Percentiles rank a stretch among this genome's conserved stretches.
phyloP scores from a whole-genome alignment of 441 rosid species.

The Adansonia grandidieri region DNA sequence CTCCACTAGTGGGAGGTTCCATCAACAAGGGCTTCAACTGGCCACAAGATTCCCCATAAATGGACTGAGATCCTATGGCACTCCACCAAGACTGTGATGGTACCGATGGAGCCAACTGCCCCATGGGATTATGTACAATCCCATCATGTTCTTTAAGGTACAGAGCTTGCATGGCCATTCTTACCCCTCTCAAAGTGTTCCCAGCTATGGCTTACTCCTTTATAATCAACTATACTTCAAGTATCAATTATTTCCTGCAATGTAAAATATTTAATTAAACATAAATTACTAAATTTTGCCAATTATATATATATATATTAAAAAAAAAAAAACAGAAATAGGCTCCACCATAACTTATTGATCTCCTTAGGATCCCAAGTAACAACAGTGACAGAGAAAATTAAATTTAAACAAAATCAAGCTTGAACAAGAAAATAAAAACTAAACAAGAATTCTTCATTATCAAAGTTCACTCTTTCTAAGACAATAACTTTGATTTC shows the following conservation, averaged over 20 bases:
- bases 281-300: slow-evolving; percentile 26
- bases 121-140: slow-evolving; percentile 44
- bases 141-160: slow-evolving; percentile 70
- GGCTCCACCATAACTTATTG: slow-evolving; percentile 16
- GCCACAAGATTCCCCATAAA: slow-evolving; percentile 48
- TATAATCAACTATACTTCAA: slow-evolving; percentile 19
- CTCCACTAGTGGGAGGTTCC: slow-evolving; percentile 39
- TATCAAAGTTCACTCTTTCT: background rate
- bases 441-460: background rate
- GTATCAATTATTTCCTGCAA: slow-evolving; percentile 44
- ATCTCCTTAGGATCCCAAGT: slow-evolving; percentile 36
- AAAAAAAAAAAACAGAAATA: background rate
- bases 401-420: background rate
- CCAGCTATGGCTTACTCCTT: background rate
- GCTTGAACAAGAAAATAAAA: background rate
- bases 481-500: background rate
- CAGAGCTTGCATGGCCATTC: slow-evolving; percentile 81
- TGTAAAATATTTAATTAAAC: slow-evolving; percentile 31
- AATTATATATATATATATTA: no score
- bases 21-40: slow-evolving; percentile 44
- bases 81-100: slow-evolving; percentile 73
- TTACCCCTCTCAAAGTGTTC: slow-evolving; percentile 29
- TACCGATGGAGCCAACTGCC: slow-evolving; percentile 48
- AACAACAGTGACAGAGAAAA: background rate
- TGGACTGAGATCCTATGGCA: slow-evolving; percentile 56